Conservation (phyloP, 495 filamentous ascomycete species). For the Daldinia childiae region DNA sequence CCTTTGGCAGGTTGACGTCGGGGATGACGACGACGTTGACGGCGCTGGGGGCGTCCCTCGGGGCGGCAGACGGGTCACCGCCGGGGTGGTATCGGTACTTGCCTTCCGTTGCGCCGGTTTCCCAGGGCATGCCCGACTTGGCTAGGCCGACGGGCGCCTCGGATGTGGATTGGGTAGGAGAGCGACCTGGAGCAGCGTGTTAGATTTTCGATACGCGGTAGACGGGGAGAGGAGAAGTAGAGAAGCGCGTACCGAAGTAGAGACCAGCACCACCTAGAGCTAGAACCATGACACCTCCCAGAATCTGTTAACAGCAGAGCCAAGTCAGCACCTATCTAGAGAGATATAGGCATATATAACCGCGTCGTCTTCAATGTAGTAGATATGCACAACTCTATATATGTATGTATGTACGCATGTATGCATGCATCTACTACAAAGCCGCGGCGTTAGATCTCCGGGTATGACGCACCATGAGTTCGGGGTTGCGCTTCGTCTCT, state of each 20-base stretch:
- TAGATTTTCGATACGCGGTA: conserved; percentile 3
- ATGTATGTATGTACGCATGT: background rate
- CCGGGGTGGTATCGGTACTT: conserved; percentile 95
- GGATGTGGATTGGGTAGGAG: conserved; percentile 84
- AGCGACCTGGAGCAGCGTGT: conserved; percentile 68
- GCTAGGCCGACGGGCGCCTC: conserved; percentile 80
- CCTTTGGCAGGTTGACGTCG: conserved; percentile 91
- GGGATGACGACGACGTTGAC: conserved; percentile 94
- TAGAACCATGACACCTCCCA: conserved; percentile 90
- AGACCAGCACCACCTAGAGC: conserved; percentile 88
- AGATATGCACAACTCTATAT: background rate
- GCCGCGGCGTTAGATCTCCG: background rate
- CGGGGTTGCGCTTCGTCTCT: conserved; percentile 63
- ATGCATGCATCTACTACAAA: background rate
- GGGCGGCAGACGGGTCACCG: conserved; percentile 76
- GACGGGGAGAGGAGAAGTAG: conserved; percentile 3
- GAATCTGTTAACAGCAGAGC: conserved; percentile 65
- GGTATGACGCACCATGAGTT: conserved; percentile 58
- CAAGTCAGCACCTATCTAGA: conserved; percentile 33
- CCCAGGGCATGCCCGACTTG: conserved; percentile 86
- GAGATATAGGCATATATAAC: background rate
- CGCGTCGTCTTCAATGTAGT: background rate
- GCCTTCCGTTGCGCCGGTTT: conserved; percentile 68
- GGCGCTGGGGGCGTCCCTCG: conserved; percentile 91
- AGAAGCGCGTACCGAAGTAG: conserved; percentile 70